Evolutionary conservation across 2,329 filamentous ascomycete species (phyloP).

Genomic region (Diaporthe citri): DNA sequence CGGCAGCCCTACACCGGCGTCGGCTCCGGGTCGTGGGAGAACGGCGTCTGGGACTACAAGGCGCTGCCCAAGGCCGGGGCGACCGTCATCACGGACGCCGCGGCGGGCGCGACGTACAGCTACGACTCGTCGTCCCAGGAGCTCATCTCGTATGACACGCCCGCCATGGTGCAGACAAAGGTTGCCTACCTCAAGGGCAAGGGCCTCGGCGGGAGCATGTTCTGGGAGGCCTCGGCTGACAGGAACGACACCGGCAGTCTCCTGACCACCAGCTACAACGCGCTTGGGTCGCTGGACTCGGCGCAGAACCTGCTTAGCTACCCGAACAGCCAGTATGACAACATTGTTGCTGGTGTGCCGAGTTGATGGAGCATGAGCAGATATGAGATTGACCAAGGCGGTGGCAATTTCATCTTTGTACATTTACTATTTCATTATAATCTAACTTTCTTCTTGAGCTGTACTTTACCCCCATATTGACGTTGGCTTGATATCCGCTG

Average conservation of each 20-base stretch:
- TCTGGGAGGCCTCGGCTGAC: slow-evolving; percentile 85
- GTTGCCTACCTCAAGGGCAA: slow-evolving; percentile 72
- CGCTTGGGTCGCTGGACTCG: slow-evolving; percentile 59
- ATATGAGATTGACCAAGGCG: not conserved
- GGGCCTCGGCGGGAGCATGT: slow-evolving; percentile 83
- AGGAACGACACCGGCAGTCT: slow-evolving; percentile 70
- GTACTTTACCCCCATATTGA: not conserved
- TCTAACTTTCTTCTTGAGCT: not conserved
- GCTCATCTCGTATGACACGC: slow-evolving; percentile 80
- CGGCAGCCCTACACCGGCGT: slow-evolving; percentile 74
- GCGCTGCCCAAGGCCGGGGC: slow-evolving; percentile 74
- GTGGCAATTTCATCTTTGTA: slow-evolving; percentile 1
- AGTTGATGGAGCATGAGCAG: not conserved
- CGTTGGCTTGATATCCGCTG: not conserved
- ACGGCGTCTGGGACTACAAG: slow-evolving; percentile 86
- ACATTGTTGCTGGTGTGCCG: slow-evolving; percentile 58
- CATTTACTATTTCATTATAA: not conserved
- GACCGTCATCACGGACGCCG: slow-evolving; percentile 67
- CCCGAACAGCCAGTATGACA: slow-evolving; percentile 67
- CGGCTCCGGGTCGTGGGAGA: slow-evolving; percentile 79
- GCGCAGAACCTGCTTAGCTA: slow-evolving; percentile 65
- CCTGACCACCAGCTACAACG: slow-evolving; percentile 61
- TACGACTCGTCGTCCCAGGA: slow-evolving; percentile 72
- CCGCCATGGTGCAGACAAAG: slow-evolving; percentile 71
- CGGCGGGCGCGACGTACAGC: slow-evolving; percentile 75